Percentiles rank a stretch among this genome's conserved stretches.
These are phyloP conservation scores for Jackrogersella multiformis DNA, from an alignment of 495 filamentous ascomycete genomes.

Conservation along the genomic window DNA sequence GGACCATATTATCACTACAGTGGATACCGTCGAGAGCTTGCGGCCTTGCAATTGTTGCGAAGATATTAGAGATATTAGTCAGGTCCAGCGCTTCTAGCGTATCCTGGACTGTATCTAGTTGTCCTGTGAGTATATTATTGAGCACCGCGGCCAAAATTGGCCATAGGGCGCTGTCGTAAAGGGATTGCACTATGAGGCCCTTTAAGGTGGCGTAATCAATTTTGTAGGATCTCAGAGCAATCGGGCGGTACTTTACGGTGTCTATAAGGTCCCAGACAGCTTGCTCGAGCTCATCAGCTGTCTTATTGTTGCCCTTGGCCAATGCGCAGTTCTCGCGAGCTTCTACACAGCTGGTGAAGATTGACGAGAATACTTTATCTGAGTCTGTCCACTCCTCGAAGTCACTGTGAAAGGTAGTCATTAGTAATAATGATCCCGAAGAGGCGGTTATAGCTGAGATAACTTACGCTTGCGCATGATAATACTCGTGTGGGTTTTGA, in stretches of 20 bases:
- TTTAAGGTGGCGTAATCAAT: constrained; percentile 45
- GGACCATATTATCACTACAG: constrained; percentile 39
- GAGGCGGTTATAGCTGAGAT: neutral
- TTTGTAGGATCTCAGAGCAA: constrained; percentile 25
- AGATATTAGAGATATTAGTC: neutral
- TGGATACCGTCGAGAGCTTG: constrained; percentile 35
- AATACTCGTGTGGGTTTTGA: constrained; percentile 54
- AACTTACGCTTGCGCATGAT: constrained; percentile 39
- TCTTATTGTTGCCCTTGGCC: constrained; percentile 40
- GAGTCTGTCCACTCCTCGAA: constrained; percentile 44
- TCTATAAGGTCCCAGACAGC: constrained; percentile 45
- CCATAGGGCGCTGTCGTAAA: constrained; percentile 43
- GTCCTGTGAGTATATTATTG: constrained; percentile 36
- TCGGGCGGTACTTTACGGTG: constrained; percentile 41
- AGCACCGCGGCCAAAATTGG: constrained; percentile 35
- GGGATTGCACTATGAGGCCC: constrained; percentile 27
- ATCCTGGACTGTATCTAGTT: neutral
- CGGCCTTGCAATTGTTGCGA: neutral
- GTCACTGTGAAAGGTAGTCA: constrained; percentile 12
- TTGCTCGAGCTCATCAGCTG: constrained; percentile 48
- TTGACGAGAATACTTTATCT: constrained; percentile 47
- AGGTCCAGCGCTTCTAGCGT: neutral
- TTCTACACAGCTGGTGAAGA: constrained; percentile 47
- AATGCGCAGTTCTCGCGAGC: constrained; percentile 45
- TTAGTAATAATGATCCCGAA: neutral